Evolutionary conservation across 129 eudicot species (phyloP).

Genomic region (Heracleum sosnowskyi): DNA sequence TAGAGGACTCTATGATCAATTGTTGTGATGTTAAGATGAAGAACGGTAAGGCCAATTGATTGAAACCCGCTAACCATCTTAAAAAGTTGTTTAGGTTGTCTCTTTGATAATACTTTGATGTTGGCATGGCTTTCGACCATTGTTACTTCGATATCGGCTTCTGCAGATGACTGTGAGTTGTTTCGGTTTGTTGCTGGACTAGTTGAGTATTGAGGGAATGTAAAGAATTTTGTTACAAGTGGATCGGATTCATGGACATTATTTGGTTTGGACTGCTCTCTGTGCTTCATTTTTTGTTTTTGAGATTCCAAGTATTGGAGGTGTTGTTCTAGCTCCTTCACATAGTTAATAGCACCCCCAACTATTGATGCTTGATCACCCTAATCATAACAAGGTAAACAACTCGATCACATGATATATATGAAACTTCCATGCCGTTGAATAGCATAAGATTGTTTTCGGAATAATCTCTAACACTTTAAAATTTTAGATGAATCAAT

Average conservation of each 20-base stretch:
- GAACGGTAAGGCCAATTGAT: constrained; percentile 25
- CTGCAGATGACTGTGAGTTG: constrained; percentile 2
- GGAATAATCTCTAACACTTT: too few relatives aligned
- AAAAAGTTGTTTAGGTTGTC: constrained; percentile 33
- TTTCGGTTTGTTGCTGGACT: background rate
- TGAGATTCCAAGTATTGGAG: constrained; percentile 33
- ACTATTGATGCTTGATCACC: constrained; percentile 61
- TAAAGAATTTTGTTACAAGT: constrained; percentile 20
- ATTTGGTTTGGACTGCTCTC: too few relatives aligned
- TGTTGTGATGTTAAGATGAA: constrained; percentile 41
- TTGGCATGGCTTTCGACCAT: constrained; percentile 50
- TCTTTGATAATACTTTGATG: constrained; percentile 26
- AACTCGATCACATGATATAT: too few relatives aligned
- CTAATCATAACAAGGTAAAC: background rate
- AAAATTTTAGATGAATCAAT: too few relatives aligned
- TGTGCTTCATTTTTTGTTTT: constrained; percentile 7
- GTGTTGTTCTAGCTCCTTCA: constrained; percentile 49
- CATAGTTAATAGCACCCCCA: constrained; percentile 51
- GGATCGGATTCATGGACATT: too few relatives aligned
- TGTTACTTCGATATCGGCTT: constrained; percentile 42
- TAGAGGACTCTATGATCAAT: constrained; percentile 33
- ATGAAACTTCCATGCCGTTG: too few relatives aligned
- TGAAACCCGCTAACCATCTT: constrained; percentile 31
- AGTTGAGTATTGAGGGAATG: constrained; percentile 46
- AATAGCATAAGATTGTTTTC: too few relatives aligned